Conservation (phyloP, 306 rosid genomes). For the Trifolium pratense region DNA sequence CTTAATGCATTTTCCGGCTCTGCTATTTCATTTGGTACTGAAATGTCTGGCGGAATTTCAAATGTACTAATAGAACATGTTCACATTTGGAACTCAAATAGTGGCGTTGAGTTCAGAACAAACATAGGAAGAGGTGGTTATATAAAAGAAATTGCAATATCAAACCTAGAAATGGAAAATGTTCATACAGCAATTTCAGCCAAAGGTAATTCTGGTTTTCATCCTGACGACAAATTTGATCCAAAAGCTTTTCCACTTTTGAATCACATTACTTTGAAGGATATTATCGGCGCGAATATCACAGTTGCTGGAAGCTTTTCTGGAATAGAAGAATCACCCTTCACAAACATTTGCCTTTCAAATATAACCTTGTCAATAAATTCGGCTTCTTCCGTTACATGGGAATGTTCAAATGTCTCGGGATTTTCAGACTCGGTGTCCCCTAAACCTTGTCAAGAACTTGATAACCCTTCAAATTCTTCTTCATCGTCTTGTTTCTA, state of each 20-base stretch:
- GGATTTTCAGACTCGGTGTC: conserved; percentile 77
- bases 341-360: conserved; percentile 78
- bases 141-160: conserved; percentile 62
- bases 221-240: conserved; percentile 88
- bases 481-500: conserved; percentile 66
- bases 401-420: conserved; percentile 85
- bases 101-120: conserved; percentile 79
- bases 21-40: conserved; percentile 89
- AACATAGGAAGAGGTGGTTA: conserved; percentile 92
- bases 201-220: conserved; percentile 77
- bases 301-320: conserved; percentile 69
- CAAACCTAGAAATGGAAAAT: conserved; percentile 70
- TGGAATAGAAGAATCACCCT: conserved; percentile 89
- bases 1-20: conserved; percentile 78
- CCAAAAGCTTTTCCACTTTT: conserved; percentile 82
- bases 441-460: conserved; percentile 84
- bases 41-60: conserved; percentile 97
- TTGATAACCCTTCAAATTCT: conserved; percentile 53
- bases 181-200: conserved; percentile 69
- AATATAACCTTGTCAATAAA: conserved; percentile 69
- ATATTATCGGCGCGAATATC: conserved; percentile 72
- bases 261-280: conserved; percentile 65
- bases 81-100: conserved; percentile 65
- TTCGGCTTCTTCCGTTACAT: conserved; percentile 56
- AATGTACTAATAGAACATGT: conserved; percentile 70